phyloP scores from a whole-genome alignment of 129 eudicot genomes.

The Ambrosia trifida region DNA sequence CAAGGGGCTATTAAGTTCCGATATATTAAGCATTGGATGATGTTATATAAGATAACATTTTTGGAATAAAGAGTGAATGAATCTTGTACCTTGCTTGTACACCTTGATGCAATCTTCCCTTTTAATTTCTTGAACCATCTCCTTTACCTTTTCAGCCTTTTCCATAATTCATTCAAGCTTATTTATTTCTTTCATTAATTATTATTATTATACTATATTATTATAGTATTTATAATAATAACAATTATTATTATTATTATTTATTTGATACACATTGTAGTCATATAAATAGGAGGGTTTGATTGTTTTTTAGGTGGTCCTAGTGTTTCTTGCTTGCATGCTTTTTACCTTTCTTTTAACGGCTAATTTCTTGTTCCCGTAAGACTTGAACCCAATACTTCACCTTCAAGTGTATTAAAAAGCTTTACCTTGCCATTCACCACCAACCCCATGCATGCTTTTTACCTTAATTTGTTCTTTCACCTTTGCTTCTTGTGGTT shows the following conservation, averaged over 20 bases:
- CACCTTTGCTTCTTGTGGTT: conserved; percentile 4
- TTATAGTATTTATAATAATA: too few species aligned
- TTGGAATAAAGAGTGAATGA: conserved; percentile 45
- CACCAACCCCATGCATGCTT: too few species aligned
- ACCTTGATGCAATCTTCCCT: conserved; percentile 10
- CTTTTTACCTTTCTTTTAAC: conserved; percentile 24
- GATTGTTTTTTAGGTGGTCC: neutral
- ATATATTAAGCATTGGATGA: neutral
- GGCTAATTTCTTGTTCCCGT: too few species aligned
- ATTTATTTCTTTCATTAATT: neutral
- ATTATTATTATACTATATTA: neutral
- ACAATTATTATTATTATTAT: neutral
- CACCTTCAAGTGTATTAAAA: too few species aligned
- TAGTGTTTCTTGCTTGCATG: conserved; percentile 8
- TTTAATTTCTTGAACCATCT: neutral
- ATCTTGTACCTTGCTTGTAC: conserved; percentile 67
- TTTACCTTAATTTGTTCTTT: neutral
- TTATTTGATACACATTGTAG: neutral
- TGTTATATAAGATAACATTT: conserved; percentile 9
- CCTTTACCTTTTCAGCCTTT: neutral
- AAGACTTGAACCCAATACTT: too few species aligned
- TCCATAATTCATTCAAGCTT: neutral
- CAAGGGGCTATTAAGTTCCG: neutral
- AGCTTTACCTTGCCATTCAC: too few species aligned
- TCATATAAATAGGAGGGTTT: neutral